Evolutionary conservation across 371 early-diverging fungal genomes (phyloP).

Genomic region (Batkoa obscura): DNA sequence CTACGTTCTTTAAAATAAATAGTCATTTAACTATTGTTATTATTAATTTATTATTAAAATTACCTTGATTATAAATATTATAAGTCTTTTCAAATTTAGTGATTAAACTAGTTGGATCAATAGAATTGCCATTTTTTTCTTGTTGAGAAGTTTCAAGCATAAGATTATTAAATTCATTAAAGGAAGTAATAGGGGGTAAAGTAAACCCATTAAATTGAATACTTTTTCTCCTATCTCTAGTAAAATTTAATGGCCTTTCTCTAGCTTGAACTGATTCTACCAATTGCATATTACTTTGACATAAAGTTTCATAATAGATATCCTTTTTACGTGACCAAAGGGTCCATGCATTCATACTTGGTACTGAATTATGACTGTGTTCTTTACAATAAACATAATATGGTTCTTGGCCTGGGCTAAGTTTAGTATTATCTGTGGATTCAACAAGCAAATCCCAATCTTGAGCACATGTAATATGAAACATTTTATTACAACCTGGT

Average conservation of each 20-base stretch:
- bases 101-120: constrained; percentile 1
- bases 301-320: constrained; percentile 3
- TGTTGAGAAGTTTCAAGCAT: not conserved
- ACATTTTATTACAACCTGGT: not conserved
- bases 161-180: not conserved
- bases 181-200: not conserved
- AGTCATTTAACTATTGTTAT: not conserved
- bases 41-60: not conserved
- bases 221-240: constrained; percentile 1
- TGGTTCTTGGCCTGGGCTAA: constrained; percentile 6
- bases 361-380: not conserved
- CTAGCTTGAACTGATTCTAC: constrained; percentile 3
- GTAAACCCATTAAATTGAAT: constrained; percentile 4
- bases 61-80: constrained; percentile 5
- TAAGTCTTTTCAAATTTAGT: constrained; percentile 1
- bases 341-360: constrained; percentile 6
- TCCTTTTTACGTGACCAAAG: constrained; percentile 5
- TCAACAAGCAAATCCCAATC: constrained; percentile 6
- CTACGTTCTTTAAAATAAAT: not conserved
- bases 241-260: not conserved
- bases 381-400: constrained; percentile 5
- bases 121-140: not conserved
- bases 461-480: constrained; percentile 8
- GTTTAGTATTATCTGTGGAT: not conserved
- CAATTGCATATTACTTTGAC: constrained; percentile 2